Base-by-base conservation (phyloP, 768 basidiomycete species). In the Leccinum uliginosum region DNA sequence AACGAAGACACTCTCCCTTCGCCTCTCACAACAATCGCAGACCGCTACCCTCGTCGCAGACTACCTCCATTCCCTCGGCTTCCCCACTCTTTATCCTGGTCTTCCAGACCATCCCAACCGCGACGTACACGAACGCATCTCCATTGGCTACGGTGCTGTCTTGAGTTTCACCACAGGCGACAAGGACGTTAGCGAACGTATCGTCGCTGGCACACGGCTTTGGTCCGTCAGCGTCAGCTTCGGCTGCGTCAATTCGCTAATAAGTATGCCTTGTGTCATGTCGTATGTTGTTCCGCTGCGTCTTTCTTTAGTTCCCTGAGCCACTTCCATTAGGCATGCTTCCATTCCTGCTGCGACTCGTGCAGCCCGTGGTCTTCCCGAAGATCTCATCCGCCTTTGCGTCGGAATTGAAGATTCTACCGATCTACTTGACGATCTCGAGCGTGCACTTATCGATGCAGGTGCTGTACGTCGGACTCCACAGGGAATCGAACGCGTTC, bases 201-300 rank as follows among this genome's bases (percentile, higher is more conserved):
- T 98, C 58, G 94, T 99, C 9, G 96, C 89, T 6, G 90, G 87
- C 1, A 91, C 97, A 15, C 81, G 93, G 53, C 76, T 99, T 26
- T 99, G 96, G 95, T 92, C 95, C 19, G 98, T 99, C 67, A 93
- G 89, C 59, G 97, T 99, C 65, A 94, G 92, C 69, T 99, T 99
- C 67, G 97, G 97, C 30, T 94, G 91, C 62, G 95, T 99, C 59
- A 99, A 99, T 76, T 93, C 91, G 67, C 71, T 99, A 71, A 98
- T 98, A 74, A 93, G 91, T 61, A 98, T 99, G 96, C 97, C 97
- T 35, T 98, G 97, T 71, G 85, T 93, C 65, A 98, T 99, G 97
- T 97, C 94, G 96, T 98, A 73, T 76, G 95, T 89, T 60, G 8
- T 14, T 58, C 32, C 35, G 17, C 48, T 53, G 46, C 57, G 26